Evolutionary conservation across 106 monocot species (phyloP), one percentile per base, ranked within the genome.

Genomic region (Acanthochlamys bracteata): DNA sequence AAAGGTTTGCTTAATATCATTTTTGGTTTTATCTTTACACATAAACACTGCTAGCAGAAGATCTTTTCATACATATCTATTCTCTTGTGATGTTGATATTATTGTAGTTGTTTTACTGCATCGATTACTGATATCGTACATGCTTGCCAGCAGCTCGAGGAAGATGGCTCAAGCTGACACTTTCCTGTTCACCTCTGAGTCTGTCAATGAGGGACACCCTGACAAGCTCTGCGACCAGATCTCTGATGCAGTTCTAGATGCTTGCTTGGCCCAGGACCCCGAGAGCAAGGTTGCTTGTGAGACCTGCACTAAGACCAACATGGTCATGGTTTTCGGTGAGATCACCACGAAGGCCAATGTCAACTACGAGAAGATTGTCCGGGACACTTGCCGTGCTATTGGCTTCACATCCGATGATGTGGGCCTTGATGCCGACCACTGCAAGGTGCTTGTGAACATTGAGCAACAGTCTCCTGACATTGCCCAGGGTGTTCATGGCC

Each of bases 171-270:
- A 17, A 10, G 22, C 25, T 11, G 64, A 64, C 46, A 47, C 64
- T 42, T 64, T 64, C 64, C 24, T 64, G 0, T 64, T 64, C 64
- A 64, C 64, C 45, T 64, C 64, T 14, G 64, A 64, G 24, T 64
- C 64, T 7, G 64, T 64, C 17, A 64, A 64, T 24, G 64, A 64
- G 64, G 64, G 64, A 2, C 64, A 64, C 46, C 64, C 64, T 24
- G 64, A 64, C 46, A 64, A 64, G 64, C 64, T 64, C 45, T 64
- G 64, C 13, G 64, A 64, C 64, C 64, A 64, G 64, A 46, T 64
- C 64, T 64, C 64, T 20, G 64, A 64, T 61, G 61, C 61, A 10
- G 61, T 61, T 25, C 61, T 61, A 13, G 61, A 61, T 61, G 61
- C 61, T 39, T 61, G 61, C 61, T 39, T 61, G 13, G 61, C 26